Conservation (phyloP, 1,139 yeast species). For the Lodderomyces parapsilosis region DNA sequence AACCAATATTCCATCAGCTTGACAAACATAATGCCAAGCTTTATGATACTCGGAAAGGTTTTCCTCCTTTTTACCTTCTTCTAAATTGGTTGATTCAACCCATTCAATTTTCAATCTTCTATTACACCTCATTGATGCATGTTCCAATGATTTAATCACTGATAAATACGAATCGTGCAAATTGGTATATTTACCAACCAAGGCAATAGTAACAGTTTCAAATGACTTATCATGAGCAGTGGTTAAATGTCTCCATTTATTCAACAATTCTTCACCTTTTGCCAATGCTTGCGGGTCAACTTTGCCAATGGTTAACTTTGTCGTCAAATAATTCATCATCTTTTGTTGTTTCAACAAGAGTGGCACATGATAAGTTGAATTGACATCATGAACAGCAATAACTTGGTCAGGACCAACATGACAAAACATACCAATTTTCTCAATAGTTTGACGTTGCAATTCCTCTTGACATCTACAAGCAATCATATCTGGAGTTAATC, state of each 20-base stretch:
- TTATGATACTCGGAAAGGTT: slow-evolving; percentile 82
- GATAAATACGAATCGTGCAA: slow-evolving; percentile 93
- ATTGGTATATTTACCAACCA: slow-evolving; percentile 96
- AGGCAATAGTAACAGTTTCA: slow-evolving; percentile 88
- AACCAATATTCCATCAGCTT: slow-evolving; percentile 94
- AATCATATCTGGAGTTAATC: slow-evolving; percentile 93
- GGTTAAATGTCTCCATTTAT: slow-evolving; percentile 80
- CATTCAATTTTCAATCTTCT: slow-evolving; percentile 85
- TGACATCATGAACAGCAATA: slow-evolving; percentile 94
- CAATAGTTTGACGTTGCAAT: slow-evolving; percentile 80
- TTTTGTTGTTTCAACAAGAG: slow-evolving; percentile 84
- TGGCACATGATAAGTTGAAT: slow-evolving; percentile 97
- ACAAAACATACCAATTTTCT: slow-evolving; percentile 97
- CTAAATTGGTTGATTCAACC: slow-evolving; percentile 94
- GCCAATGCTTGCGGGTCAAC: slow-evolving; percentile 54
- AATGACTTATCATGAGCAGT: slow-evolving; percentile 74
- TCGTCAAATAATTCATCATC: slow-evolving; percentile 70
- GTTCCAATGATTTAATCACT: slow-evolving; percentile 93
- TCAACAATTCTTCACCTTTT: slow-evolving; percentile 68
- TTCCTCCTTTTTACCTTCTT: slow-evolving; percentile 60
- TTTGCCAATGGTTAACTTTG: slow-evolving; percentile 63
- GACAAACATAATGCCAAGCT: slow-evolving; percentile 93
- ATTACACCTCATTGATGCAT: slow-evolving; percentile 86
- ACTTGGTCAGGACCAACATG: slow-evolving; percentile 98
- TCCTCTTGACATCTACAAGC: slow-evolving; percentile 94